Evolutionary conservation across 371 early-diverging fungal genomes (phyloP), one percentile per base, ranked within the genome.

Genomic region (Zychaea mexicana): DNA sequence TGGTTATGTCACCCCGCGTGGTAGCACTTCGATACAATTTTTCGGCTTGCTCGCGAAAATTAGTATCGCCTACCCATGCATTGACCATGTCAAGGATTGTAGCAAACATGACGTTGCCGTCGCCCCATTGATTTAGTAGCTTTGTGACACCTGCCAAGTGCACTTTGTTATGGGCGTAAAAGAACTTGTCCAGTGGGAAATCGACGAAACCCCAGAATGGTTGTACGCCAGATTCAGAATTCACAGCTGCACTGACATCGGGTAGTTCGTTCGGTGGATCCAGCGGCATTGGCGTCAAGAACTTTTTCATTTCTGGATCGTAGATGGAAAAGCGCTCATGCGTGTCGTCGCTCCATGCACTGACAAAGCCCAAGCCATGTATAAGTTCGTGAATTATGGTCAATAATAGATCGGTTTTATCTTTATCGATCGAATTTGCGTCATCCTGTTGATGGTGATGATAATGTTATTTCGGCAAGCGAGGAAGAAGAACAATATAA

Each of bases 321-420:
- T 71, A 66, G 7, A 64, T 68, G 15, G 62, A 30, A 22, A 81
- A 65, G 7, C 60, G 52, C 10, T 38, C 5, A 47, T 73, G 77
- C 6, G 74, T 52, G 3, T 62, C 65, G 31, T 71, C 67, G 21
- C 61, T 72, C 90, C 88, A 90, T 12, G 81, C 70, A 7, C 77
- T 82, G 15, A 88, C 65, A 60, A 90, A 86, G 1, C 90, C 90
- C n/a, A 90, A 78, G 0, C 90, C 90, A 61, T 90, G 90, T 2
- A 86, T 63, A 9, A 86, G 39, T 64, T 90, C 90, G 56, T 90
- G 90, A 17, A 88, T 22, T 0, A 79, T 80, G 12, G 79, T 81
- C 52, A 82, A 78, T 28, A 85, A 68, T 49, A 90, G 72, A 66
- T 88, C 88, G 2, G 57, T 66, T 52, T 74, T 63, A 54, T 68